phyloP scores from a whole-genome alignment of 2,329 filamentous ascomycete genomes.

The Cryoendolithus antarcticus region DNA sequence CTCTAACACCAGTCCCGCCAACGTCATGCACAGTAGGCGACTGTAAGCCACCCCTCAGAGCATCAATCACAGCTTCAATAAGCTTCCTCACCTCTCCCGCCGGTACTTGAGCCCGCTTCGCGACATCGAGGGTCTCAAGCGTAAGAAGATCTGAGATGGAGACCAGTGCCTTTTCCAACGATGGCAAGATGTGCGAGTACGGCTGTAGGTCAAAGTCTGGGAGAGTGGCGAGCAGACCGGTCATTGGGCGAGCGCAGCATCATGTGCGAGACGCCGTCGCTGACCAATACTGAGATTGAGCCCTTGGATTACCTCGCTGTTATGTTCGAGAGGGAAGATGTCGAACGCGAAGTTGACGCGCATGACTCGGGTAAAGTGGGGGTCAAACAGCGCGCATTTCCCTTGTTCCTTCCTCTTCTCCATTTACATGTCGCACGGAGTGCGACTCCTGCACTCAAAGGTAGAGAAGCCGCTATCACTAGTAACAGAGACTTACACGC shows the following conservation, averaged over 20 bases:
- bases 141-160: conserved; percentile 76
- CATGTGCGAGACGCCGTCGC: conserved; percentile 9
- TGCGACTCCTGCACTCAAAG: too few relatives aligned
- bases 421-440: too few relatives aligned
- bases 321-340: neutral
- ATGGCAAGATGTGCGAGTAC: conserved; percentile 64
- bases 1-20: conserved; percentile 1
- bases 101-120: conserved; percentile 72
- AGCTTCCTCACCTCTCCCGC: conserved; percentile 68
- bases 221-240: conserved; percentile 71
- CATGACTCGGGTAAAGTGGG: neutral
- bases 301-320: neutral
- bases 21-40: neutral
- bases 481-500: too few relatives aligned
- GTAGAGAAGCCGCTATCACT: too few relatives aligned
- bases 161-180: conserved; percentile 65
- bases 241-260: conserved; percentile 45
- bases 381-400: too few relatives aligned
- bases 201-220: conserved; percentile 62
- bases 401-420: neutral
- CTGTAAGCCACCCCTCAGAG: conserved; percentile 38
- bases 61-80: conserved; percentile 55
- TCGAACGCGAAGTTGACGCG: neutral
- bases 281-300: neutral
- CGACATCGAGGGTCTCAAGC: conserved; percentile 69